These are phyloP conservation scores for Lactifluus subvellereus DNA, from an alignment of 768 basidiomycete genomes.

Conservation along the genomic window DNA sequence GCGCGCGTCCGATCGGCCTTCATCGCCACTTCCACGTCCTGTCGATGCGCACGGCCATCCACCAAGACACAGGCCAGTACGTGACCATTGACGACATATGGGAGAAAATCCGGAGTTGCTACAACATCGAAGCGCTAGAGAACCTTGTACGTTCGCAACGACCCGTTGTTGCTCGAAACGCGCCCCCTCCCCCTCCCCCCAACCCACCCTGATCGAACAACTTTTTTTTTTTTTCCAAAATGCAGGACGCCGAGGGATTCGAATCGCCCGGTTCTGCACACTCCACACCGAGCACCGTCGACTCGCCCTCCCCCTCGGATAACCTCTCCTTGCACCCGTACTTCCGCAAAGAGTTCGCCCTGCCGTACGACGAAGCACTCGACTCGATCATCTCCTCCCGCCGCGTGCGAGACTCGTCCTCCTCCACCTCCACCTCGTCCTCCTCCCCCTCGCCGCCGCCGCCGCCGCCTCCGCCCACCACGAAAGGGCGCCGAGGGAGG, in stretches of 20 bases:
- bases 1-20: constrained; percentile 74
- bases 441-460: constrained; percentile 52
- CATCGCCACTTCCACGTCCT: constrained; percentile 80
- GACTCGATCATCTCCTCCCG: constrained; percentile 57
- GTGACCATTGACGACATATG: constrained; percentile 63
- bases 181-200: not conserved
- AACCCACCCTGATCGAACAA: too few species aligned
- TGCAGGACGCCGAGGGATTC: constrained; percentile 25
- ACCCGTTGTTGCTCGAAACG: not conserved
- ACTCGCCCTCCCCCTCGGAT: constrained; percentile 63
- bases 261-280: constrained; percentile 40
- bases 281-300: constrained; percentile 43
- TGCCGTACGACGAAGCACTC: constrained; percentile 55
- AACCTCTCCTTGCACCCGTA: constrained; percentile 65
- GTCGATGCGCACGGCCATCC: constrained; percentile 64
- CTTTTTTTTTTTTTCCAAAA: too few species aligned
- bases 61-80: constrained; percentile 58
- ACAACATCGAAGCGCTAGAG: constrained; percentile 72
- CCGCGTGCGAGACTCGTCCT: constrained; percentile 58
- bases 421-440: constrained; percentile 42
- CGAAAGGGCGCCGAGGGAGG: constrained; percentile 34
- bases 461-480: constrained; percentile 27
- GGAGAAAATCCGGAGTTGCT: constrained; percentile 65
- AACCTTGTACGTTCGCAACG: constrained; percentile 44
- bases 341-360: constrained; percentile 62